These are phyloP conservation scores for Prorocentrum cordatum DNA, from an alignment of 169 alveolate genomes.

Conservation along the genomic window DNA sequence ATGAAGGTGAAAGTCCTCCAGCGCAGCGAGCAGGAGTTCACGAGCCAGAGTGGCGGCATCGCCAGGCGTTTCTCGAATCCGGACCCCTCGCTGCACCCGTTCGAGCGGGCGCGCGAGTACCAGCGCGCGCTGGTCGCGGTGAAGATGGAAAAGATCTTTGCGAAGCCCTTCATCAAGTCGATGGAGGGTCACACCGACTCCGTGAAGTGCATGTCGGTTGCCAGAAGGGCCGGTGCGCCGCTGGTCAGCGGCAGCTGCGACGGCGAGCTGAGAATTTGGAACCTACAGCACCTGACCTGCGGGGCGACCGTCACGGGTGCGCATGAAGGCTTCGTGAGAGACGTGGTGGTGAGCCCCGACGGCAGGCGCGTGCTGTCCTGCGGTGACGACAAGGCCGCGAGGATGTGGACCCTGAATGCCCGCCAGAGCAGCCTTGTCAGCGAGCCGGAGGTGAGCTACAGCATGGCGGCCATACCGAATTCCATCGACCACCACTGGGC, in stretches of 20 bases:
- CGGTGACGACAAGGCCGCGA: slow-evolving; percentile 69
- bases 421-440: not conserved
- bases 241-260: slow-evolving; percentile 91
- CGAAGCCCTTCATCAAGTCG: slow-evolving; percentile 93
- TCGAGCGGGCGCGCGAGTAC: slow-evolving; percentile 71
- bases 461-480: slow-evolving; percentile 47
- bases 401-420: slow-evolving; percentile 16
- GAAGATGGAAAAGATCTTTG: slow-evolving; percentile 91
- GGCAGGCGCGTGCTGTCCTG: slow-evolving; percentile 24
- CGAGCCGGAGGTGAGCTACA: not conserved
- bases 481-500: slow-evolving; percentile 64
- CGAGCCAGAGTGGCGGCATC: not conserved
- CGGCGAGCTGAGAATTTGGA: slow-evolving; percentile 93
- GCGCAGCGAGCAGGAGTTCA: slow-evolving; percentile 60
- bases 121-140: slow-evolving; percentile 82
- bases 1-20: slow-evolving; percentile 20
- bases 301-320: slow-evolving; percentile 82
- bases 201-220: slow-evolving; percentile 41
- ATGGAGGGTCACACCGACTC: slow-evolving; percentile 68
- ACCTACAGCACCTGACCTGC: slow-evolving; percentile 82
- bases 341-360: slow-evolving; percentile 35
- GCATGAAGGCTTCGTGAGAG: slow-evolving; percentile 90
- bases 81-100: slow-evolving; percentile 83
- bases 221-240: slow-evolving; percentile 71
- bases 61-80: slow-evolving; percentile 75